Percentiles rank a stretch among this genome's conserved stretches.
Conservation (phyloP, 2,329 filamentous ascomycete species). For the Plenodomus lindquistii region DNA sequence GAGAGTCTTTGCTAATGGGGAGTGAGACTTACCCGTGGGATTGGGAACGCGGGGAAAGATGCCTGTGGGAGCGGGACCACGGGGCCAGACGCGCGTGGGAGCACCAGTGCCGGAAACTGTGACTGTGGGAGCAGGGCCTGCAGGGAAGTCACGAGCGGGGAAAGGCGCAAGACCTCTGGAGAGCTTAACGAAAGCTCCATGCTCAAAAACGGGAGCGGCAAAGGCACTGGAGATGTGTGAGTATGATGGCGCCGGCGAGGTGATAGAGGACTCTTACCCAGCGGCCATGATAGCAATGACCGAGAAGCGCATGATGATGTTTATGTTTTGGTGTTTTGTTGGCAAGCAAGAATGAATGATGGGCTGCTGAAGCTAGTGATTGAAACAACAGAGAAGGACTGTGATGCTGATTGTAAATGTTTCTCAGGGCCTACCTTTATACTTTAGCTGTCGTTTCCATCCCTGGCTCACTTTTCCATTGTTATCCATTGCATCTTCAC, state of each 20-base stretch:
- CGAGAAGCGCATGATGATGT: conserved; percentile 12
- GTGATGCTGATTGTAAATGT: neutral
- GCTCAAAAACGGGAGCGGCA: conserved; percentile 12
- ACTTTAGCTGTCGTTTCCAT: neutral
- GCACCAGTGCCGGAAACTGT: neutral
- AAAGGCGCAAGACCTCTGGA: conserved; percentile 2
- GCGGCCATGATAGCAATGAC: conserved; percentile 10
- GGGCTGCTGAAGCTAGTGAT: neutral
- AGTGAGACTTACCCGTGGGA: too few species aligned
- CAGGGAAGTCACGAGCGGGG: conserved; percentile 6
- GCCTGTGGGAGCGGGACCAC: neutral
- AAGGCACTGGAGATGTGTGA: conserved; percentile 12
- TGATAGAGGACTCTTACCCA: conserved; percentile 5
- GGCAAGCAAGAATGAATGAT: neutral
- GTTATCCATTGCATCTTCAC: neutral
- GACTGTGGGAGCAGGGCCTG: neutral
- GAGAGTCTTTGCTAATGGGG: too few species aligned
- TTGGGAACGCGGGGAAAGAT: neutral
- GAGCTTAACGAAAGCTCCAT: conserved; percentile 2
- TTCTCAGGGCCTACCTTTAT: neutral
- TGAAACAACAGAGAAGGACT: neutral
- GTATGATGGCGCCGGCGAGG: neutral
- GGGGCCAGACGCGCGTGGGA: too few species aligned
- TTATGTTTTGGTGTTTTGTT: neutral
- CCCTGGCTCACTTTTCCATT: neutral